These are phyloP conservation scores for Elaeis oleifera DNA, from an alignment of 202 grass and related monocot genomes.

Conservation along the genomic window DNA sequence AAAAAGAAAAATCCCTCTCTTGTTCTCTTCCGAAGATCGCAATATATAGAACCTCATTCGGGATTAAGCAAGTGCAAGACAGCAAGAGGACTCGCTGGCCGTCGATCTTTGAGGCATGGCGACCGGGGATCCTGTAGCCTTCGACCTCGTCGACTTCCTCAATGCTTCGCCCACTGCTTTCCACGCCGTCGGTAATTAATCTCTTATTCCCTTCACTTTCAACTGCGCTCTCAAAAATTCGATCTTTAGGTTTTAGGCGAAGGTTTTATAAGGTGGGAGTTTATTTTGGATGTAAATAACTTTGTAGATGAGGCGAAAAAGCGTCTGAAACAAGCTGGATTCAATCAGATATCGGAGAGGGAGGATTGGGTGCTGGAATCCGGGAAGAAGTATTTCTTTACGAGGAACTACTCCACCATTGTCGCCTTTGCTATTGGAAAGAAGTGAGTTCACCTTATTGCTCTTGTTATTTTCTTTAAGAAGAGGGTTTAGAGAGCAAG, in stretches of 20 bases:
- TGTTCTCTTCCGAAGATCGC: no score
- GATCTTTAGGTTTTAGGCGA: no score
- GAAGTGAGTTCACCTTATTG: conserved; percentile 43
- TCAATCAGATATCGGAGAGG: conserved; percentile 57
- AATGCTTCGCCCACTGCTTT: conserved; percentile 83
- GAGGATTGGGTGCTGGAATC: conserved; percentile 63
- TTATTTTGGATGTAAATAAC: neutral
- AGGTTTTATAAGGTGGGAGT: neutral
- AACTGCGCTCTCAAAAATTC: neutral
- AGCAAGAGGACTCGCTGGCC: no score
- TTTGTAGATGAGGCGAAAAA: conserved; percentile 64
- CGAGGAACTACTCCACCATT: conserved; percentile 82
- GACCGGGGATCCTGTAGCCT: conserved; percentile 36
- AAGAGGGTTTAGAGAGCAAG: neutral
- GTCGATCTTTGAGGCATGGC: conserved; percentile 3
- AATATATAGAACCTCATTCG: no score
- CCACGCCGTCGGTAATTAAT: conserved; percentile 71
- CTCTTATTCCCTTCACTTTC: neutral
- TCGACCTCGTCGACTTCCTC: conserved; percentile 82
- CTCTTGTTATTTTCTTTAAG: neutral
- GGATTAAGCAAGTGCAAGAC: no score
- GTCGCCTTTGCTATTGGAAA: conserved; percentile 78
- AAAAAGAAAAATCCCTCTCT: no score
- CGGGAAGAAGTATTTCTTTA: conserved; percentile 89
- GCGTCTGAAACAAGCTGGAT: conserved; percentile 63